Evolutionary conservation across 192 early-diverging fungal species (phyloP).

Genomic region (Dimargaris xerosporica): DNA sequence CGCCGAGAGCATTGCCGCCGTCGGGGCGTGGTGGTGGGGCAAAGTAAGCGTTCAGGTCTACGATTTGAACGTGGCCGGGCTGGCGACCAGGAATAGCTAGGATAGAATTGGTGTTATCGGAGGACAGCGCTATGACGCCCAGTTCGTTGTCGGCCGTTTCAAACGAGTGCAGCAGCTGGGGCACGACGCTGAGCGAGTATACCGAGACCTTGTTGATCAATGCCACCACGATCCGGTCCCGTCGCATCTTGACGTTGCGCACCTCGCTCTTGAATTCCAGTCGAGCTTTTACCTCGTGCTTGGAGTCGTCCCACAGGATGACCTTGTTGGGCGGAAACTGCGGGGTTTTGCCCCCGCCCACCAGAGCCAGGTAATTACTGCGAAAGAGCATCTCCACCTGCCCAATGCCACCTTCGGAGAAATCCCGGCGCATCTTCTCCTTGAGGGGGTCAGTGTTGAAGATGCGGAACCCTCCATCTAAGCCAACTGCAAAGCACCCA

Average conservation of each 20-base stretch:
- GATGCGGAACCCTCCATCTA: constrained; percentile 69
- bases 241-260: constrained; percentile 56
- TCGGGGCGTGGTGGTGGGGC: constrained; percentile 10
- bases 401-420: constrained; percentile 46
- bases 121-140: constrained; percentile 53
- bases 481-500: constrained; percentile 68
- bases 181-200: constrained; percentile 54
- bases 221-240: constrained; percentile 65
- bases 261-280: constrained; percentile 70
- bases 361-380: constrained; percentile 73
- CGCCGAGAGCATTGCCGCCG: constrained; percentile 1
- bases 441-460: constrained; percentile 72
- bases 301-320: constrained; percentile 73
- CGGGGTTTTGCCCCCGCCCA: constrained; percentile 71
- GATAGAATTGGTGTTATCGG: constrained; percentile 45
- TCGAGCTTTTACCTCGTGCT: constrained; percentile 49
- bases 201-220: constrained; percentile 65
- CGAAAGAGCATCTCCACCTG: constrained; percentile 74
- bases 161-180: constrained; percentile 60
- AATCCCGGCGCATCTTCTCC: constrained; percentile 56
- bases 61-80: constrained; percentile 73
- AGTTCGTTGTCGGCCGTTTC: constrained; percentile 67
- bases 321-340: constrained; percentile 75
- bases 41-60: constrained; percentile 49
- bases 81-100: constrained; percentile 72